Evolutionary conservation across 2,329 filamentous ascomycete genomes (phyloP), one percentile per base, ranked within the genome.

Genomic region (Ceratocystis albifundus): DNA sequence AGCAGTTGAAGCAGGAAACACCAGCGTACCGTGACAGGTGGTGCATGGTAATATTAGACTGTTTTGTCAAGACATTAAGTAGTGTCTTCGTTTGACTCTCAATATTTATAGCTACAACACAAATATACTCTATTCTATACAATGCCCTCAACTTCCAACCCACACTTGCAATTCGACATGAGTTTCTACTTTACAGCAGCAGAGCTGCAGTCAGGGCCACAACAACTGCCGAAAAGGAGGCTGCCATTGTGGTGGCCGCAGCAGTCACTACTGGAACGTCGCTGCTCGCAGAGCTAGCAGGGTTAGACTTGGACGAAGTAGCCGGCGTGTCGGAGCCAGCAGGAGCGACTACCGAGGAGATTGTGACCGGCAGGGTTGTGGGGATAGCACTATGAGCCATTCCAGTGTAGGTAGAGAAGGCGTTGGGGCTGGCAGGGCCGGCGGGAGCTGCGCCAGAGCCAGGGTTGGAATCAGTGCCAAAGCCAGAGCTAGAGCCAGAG

Each of bases 201-300:
- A 65, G 28, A 0, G 55, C 53, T 8, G 44, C 53, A 32, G 32
- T 41, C 17, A 65, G 22, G 3, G 62, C 62, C 46, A 64, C 22
- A 36, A 45, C 25, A 12, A 64, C 22, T 32, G 62, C 62, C 15
- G 64, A 61, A n/a, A 61, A 36, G 12, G 48, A 64, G 3, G 48
- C 48, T 46, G 46, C 6, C 36, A 44, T 45, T 36, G 61, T 17
- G 44, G 7, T 46, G 61, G 61, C 36, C 15, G 45, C 30, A 25
- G 62, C 62, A 41, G 62, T 64, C 25, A 57, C 62, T 36, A 64
- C 17, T 28, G 32, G 62, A 17, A 36, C 44, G n/a, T 25, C 44
- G 17, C 62, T 45, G 17, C 22, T 32, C 41, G 28, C 28, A 20
- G 20, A 3, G 61, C n/a, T 44, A 17, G 22, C n/a, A 25, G 61